Evolutionary conservation across 805 yeast genomes (phyloP).

Genomic region (Sungouiella thailandica): DNA sequence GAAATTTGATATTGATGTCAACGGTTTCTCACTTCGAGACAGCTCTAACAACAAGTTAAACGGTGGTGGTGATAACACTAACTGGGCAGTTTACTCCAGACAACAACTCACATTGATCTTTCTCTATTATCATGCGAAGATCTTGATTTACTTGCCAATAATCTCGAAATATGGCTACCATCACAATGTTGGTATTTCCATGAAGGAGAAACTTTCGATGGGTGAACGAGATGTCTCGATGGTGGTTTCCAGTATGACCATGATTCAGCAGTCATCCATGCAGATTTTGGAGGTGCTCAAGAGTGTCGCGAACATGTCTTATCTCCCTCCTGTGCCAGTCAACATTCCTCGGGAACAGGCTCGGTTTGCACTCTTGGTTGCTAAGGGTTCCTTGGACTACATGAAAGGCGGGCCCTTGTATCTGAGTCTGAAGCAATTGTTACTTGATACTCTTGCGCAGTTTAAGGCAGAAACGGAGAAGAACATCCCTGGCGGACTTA

Average conservation of each 20-base stretch:
- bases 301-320: conserved; percentile 32
- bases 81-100: conserved; percentile 30
- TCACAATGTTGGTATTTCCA: conserved; percentile 37
- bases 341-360: conserved; percentile 60
- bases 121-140: conserved; percentile 39
- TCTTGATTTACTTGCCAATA: conserved; percentile 37
- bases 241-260: conserved; percentile 51
- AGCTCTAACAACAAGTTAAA: conserved; percentile 13
- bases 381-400: conserved; percentile 75
- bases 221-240: conserved; percentile 30
- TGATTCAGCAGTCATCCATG: conserved; percentile 63
- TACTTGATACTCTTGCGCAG: conserved; percentile 46
- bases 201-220: conserved; percentile 31
- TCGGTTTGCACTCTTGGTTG: conserved; percentile 58
- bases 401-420: conserved; percentile 78
- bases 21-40: conserved; percentile 42
- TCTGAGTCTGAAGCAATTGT: conserved; percentile 58
- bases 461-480: conserved; percentile 47
- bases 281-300: conserved; percentile 53
- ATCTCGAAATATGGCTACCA: conserved; percentile 38
- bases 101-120: conserved; percentile 50
- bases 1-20: conserved; percentile 59
- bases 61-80: conserved; percentile 13
- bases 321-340: conserved; percentile 57
- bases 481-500: conserved; percentile 58